Base-by-base conservation (phyloP, 331 rosid species). In the Quercus phellos region DNA sequence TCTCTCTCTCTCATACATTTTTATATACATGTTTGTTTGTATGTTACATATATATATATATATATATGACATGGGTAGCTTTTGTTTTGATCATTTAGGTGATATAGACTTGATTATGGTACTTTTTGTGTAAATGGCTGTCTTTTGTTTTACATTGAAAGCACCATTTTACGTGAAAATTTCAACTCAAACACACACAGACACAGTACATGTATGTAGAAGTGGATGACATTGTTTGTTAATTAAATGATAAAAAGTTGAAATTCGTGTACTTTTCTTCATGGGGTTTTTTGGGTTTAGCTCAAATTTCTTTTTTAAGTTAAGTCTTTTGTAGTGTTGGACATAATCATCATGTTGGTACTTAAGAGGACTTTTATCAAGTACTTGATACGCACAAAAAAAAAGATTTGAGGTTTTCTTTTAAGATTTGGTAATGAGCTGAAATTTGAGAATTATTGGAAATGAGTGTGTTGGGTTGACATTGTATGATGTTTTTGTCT, bases 401-500 rank as follows among this genome's bases (percentile, higher is more conserved):
- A 8, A 43, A 18, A 16, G 27, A 30, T 6, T 6, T 34, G 53
- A 51, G n/a, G 1, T 27, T 50, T 38, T 18, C 22, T 30, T 12
- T 12, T 46, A 46, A 10, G 3, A 3, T 46, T 46, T 46, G 71
- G 5, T 34, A 66, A 18, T 32, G 27, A 1, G 14, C 16, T 4
- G 13, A 3, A 14, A 30, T 30, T 32, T 66, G 71, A 9, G 16
- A 34, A 34, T 10, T 18, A 16, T 17, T 32, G 24, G 27, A 46
- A 26, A 7, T 79, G 51, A 35, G 38, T 80, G 6, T 68, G 70
- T 35, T 73, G 51, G 53, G 27, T 51, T 24, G 42, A 70, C 78
- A 63, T 43, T 70, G 68, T 67, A 72, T 67, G 72, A 35, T 82
- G 68, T 54, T 63, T 79, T 74, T 74, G 69, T 76, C 76, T 46